Percentiles rank a stretch among this genome's conserved stretches.
These are phyloP conservation scores for Penicillium ucsense DNA, from an alignment of 495 filamentous ascomycete species.

Conservation along the genomic window DNA sequence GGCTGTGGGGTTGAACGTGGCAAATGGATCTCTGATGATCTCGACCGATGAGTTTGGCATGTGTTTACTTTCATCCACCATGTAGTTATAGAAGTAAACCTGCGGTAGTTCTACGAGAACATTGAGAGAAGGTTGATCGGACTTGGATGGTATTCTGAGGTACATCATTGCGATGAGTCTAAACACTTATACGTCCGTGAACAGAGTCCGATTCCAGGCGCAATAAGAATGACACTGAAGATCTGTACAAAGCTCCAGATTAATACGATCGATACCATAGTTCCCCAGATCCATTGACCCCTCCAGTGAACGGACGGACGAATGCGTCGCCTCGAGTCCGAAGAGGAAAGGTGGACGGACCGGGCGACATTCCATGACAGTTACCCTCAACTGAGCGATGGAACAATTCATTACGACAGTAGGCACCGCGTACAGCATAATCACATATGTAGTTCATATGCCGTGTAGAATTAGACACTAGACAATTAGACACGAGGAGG, in stretches of 20 bases:
- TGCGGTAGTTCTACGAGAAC: neutral
- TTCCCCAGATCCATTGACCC: neutral
- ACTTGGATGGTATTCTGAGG: neutral
- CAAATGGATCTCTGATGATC: constrained; percentile 12
- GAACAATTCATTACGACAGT: too few species aligned
- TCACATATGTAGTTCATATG: too few species aligned
- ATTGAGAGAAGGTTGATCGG: neutral
- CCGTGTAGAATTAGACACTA: too few species aligned
- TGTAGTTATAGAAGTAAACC: too few species aligned
- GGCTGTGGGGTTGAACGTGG: constrained; percentile 23
- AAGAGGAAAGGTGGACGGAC: neutral
- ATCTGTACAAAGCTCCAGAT: neutral
- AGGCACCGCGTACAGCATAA: too few species aligned
- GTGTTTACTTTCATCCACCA: neutral
- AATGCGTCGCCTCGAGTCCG: neutral
- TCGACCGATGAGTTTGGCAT: neutral
- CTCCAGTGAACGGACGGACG: neutral
- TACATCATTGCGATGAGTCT: too few species aligned
- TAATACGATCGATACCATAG: neutral
- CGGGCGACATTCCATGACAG: constrained; percentile 7
- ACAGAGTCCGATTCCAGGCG: too few species aligned
- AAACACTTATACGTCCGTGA: too few species aligned
- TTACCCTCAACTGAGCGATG: too few species aligned
- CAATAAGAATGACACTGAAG: neutral
- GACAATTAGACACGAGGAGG: neutral